Conservation (phyloP, 2,329 filamentous ascomycete species). For the Paraphaeosphaeria minitans region DNA sequence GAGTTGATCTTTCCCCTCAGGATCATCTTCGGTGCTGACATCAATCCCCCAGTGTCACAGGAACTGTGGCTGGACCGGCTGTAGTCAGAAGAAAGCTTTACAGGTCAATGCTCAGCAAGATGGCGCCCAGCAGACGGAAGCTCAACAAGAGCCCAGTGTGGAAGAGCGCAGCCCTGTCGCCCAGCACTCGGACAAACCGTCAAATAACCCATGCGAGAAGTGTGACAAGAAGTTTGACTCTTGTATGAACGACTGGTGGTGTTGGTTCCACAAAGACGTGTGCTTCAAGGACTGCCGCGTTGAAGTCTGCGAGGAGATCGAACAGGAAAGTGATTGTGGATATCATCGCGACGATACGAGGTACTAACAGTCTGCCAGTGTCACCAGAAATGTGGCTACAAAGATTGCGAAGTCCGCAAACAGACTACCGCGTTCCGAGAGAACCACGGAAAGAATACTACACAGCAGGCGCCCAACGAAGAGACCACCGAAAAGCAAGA, state of each 20-base stretch:
- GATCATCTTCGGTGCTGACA: neutral
- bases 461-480: neutral
- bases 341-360: neutral
- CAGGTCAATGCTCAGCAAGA: neutral
- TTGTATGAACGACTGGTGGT: neutral
- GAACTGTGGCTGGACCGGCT: neutral
- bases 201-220: no score
- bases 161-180: neutral
- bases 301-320: neutral
- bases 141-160: neutral
- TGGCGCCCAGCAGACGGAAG: neutral
- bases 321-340: neutral
- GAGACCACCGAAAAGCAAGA: neutral
- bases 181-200: no score
- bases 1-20: neutral
- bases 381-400: neutral
- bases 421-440: no score
- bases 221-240: no score
- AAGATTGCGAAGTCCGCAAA: neutral
- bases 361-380: neutral
- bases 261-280: neutral
- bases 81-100: neutral
- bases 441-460: neutral
- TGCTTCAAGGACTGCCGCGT: neutral
- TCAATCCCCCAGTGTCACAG: neutral